A percentile compares a stretch with the other conserved stretches of the same genome.
Evolutionary conservation across 305 asterid genomes (phyloP).

Genomic region (Fraxinus floribunda): DNA sequence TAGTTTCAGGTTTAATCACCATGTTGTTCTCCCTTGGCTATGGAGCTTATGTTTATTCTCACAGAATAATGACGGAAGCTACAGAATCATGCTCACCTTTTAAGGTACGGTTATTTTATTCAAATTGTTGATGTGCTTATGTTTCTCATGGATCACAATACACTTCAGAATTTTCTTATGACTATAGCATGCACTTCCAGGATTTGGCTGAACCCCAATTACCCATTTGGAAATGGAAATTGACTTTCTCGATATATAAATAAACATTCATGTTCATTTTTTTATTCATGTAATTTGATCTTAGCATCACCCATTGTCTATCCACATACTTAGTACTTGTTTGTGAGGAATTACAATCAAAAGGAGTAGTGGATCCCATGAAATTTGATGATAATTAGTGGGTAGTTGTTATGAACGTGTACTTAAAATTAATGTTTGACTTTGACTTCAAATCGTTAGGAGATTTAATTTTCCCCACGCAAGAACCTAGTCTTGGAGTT

Average conservation of each 20-base stretch:
- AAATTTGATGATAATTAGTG: not conserved
- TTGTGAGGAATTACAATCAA: not conserved
- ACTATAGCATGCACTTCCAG: not conserved
- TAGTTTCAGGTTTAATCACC: constrained; percentile 67
- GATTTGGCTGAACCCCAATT: not conserved
- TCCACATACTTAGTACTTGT: not conserved
- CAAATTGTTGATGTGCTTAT: constrained; percentile 1
- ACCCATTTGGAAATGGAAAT: not conserved
- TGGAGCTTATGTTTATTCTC: constrained; percentile 71
- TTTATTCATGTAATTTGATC: not conserved
- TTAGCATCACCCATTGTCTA: not conserved
- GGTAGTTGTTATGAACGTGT: no score
- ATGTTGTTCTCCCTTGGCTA: constrained; percentile 68
- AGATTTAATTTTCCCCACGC: not conserved
- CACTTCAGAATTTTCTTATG: not conserved
- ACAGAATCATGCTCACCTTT: constrained; percentile 67
- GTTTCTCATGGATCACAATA: not conserved
- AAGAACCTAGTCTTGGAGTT: not conserved
- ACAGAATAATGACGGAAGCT: constrained; percentile 66
- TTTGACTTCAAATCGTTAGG: not conserved
- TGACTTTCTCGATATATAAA: not conserved
- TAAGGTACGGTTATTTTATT: constrained; percentile 39
- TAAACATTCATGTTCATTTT: not conserved
- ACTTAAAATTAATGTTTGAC: no score
- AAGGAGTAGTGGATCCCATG: not conserved